phyloP scores from a whole-genome alignment of 208 protist genomes.

The Zelonia costaricensis region DNA sequence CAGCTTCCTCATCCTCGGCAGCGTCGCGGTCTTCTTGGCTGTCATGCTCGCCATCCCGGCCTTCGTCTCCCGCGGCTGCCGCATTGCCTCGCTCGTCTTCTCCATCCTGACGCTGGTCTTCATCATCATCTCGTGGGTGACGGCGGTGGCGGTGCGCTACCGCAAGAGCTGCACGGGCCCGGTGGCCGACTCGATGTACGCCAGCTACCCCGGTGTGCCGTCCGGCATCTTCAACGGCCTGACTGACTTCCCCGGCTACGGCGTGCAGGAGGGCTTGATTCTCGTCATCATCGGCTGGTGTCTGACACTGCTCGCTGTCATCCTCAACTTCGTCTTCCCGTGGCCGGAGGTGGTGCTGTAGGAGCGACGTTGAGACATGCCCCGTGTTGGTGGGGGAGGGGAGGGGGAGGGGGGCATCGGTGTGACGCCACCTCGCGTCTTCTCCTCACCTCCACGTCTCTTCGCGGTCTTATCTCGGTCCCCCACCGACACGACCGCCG shows the following conservation, averaged over 20 bases:
- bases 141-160: slow-evolving; percentile 46
- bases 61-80: slow-evolving; percentile 34
- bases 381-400: not conserved
- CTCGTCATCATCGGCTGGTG: slow-evolving; percentile 53
- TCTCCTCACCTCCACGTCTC: no score
- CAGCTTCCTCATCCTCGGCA: slow-evolving; percentile 54
- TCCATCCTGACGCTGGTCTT: slow-evolving; percentile 34
- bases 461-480: no score
- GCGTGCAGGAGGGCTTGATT: slow-evolving; percentile 51
- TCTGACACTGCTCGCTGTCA: slow-evolving; percentile 21
- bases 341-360: slow-evolving; percentile 19
- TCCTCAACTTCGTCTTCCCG: slow-evolving; percentile 51
- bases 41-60: slow-evolving; percentile 39
- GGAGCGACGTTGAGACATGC: not conserved
- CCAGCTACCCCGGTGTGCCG: slow-evolving; percentile 47
- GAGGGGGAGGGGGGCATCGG: not conserved
- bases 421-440: not conserved
- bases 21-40: slow-evolving; percentile 36
- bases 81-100: slow-evolving; percentile 40
- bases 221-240: slow-evolving; percentile 45
- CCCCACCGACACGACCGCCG: no score
- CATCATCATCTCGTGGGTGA: slow-evolving; percentile 55
- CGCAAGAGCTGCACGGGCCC: slow-evolving; percentile 23
- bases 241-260: slow-evolving; percentile 49
- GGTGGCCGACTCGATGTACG: slow-evolving; percentile 16